Percentiles rank a stretch among this genome's conserved stretches.
Evolutionary conservation across 2,329 filamentous ascomycete genomes (phyloP).

Genomic region (Chaetomium globosum): DNA sequence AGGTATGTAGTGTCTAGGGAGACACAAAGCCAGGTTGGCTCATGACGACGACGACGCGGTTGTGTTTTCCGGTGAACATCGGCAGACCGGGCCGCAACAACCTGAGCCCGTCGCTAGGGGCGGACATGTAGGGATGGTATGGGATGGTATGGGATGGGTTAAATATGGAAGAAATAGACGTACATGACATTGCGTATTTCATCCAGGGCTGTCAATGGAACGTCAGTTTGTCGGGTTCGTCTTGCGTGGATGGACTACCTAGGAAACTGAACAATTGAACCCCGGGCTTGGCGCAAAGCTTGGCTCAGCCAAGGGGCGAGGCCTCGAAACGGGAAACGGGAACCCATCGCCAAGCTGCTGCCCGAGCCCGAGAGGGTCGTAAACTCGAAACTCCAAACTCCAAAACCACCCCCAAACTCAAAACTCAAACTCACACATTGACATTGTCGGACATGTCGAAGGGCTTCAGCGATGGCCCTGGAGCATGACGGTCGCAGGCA

Average conservation of each 20-base stretch:
- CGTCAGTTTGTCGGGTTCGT: slow-evolving; percentile 34
- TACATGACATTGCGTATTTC: slow-evolving; percentile 44
- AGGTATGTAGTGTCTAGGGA: neutral
- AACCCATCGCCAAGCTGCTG: slow-evolving; percentile 29
- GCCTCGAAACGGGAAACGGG: slow-evolving; percentile 22
- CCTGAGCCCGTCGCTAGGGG: neutral
- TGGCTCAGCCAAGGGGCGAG: slow-evolving; percentile 37
- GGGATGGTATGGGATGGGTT: neutral
- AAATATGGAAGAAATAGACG: slow-evolving; percentile 24
- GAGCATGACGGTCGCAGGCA: slow-evolving; percentile 25
- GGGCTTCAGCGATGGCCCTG: slow-evolving; percentile 24
- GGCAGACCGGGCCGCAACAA: neutral
- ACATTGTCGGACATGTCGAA: slow-evolving; percentile 35
- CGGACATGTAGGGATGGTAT: slow-evolving; percentile 11
- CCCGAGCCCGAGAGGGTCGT: neutral
- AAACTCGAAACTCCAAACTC: neutral
- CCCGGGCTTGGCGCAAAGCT: slow-evolving; percentile 38
- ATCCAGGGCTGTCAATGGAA: slow-evolving; percentile 40
- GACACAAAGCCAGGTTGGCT: neutral
- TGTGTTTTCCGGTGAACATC: no score
- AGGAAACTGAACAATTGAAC: slow-evolving; percentile 21
- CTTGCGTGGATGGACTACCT: neutral
- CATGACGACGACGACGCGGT: slow-evolving; percentile 8
- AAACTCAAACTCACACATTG: slow-evolving; percentile 35
- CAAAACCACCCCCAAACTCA: no score